Conservation (phyloP, 2,329 filamentous ascomycete genomes). For the Claviceps humidiphila region DNA sequence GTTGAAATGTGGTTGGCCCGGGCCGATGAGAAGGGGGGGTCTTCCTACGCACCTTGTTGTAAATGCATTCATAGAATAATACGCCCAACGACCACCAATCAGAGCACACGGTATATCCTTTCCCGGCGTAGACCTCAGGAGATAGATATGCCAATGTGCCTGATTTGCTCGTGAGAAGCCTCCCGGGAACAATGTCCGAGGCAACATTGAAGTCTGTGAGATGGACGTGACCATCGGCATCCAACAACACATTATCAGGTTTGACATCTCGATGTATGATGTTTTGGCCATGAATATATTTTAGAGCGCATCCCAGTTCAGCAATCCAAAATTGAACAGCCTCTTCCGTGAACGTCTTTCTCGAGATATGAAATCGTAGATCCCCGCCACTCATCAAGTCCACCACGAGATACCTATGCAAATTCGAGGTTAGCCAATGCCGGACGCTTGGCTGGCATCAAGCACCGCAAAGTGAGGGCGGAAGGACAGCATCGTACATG, state of each 20-base stretch:
- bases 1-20: too few relatives aligned
- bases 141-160: conserved; percentile 92
- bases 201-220: conserved; percentile 98
- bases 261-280: conserved; percentile 89
- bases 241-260: conserved; percentile 80
- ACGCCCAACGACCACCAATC: conserved; percentile 99
- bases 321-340: conserved; percentile 95
- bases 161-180: conserved; percentile 83
- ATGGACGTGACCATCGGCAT: conserved; percentile 87
- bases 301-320: conserved; percentile 79
- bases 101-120: conserved; percentile 77
- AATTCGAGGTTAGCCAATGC: not conserved
- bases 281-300: conserved; percentile 72
- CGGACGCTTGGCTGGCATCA: not conserved
- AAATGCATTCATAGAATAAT: conserved; percentile 98
- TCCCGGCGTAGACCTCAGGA: conserved; percentile 85
- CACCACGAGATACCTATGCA: conserved; percentile 81
- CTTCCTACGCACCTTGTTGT: conserved; percentile 64
- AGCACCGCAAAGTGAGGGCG: not conserved
- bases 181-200: conserved; percentile 76
- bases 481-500: conserved; percentile 50
- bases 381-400: conserved; percentile 98
- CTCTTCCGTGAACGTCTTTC: conserved; percentile 96
- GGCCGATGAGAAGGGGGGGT: not conserved
- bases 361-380: conserved; percentile 90